A percentile compares a stretch with the other conserved stretches of the same genome.
Conservation (phyloP, 805 yeast species). For the Monosporozyma aerobia region DNA sequence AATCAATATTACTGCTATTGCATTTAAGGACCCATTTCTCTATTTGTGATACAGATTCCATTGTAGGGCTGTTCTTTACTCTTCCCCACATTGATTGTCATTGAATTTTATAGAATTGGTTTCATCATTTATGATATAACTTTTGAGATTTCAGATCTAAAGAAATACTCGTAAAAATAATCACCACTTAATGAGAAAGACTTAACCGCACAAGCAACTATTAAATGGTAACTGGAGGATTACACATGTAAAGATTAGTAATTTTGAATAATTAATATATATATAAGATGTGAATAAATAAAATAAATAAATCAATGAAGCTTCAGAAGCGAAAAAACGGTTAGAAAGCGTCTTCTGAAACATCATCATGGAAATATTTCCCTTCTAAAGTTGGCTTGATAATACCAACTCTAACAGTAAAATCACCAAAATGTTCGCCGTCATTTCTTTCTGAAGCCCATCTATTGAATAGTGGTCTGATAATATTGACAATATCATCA, state of each 20-base stretch:
- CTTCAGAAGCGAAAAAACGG: not conserved
- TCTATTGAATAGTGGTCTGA: constrained; percentile 82
- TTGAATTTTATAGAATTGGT: not conserved
- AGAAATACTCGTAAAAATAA: not conserved
- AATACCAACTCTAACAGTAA: constrained; percentile 75
- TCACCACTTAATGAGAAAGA: not conserved
- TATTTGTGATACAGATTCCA: not conserved
- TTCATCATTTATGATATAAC: not conserved
- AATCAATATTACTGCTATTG: not conserved
- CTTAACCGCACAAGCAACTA: not conserved
- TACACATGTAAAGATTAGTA: not conserved
- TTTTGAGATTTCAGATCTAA: not conserved
- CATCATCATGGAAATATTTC: constrained; percentile 87
- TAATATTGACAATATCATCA: constrained; percentile 67
- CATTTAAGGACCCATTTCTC: not conserved
- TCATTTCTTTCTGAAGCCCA: constrained; percentile 90
- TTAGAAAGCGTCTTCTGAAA: constrained; percentile 61
- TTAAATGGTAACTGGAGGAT: too few species aligned
- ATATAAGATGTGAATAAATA: not conserved
- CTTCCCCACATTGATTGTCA: not conserved
- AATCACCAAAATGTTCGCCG: constrained; percentile 94
- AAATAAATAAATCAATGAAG: not conserved
- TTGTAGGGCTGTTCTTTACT: not conserved
- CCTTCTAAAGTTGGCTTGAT: constrained; percentile 87
- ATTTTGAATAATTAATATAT: not conserved